Percentiles rank a stretch among this genome's conserved stretches.
These are phyloP conservation scores for Paramecium octaurelia DNA, from an alignment of 73 alveolate species.

Conservation along the genomic window DNA sequence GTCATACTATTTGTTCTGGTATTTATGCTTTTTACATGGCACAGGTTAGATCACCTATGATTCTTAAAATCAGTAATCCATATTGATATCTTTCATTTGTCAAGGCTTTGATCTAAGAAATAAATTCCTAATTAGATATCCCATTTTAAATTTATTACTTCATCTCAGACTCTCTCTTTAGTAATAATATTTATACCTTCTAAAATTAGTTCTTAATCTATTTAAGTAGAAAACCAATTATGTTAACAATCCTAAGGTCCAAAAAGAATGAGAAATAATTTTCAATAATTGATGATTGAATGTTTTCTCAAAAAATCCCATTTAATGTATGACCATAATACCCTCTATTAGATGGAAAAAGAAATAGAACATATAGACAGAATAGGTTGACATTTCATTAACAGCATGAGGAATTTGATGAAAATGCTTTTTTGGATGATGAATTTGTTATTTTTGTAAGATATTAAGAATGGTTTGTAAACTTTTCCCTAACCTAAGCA, in stretches of 20 bases:
- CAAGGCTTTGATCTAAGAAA: neutral
- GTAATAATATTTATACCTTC: neutral
- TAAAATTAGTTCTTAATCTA: neutral
- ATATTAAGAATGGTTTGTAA: neutral
- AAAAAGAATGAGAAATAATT: constrained; percentile 6
- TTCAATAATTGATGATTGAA: neutral
- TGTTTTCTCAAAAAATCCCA: neutral
- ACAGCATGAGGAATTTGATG: neutral
- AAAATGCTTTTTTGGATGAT: neutral
- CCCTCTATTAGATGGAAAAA: neutral
- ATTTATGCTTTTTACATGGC: neutral
- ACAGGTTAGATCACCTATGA: neutral
- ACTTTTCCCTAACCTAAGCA: neutral
- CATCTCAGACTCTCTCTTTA: constrained; percentile 12
- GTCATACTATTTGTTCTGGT: neutral
- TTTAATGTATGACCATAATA: constrained; percentile 5
- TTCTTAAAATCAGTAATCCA: neutral
- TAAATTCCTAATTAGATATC: neutral
- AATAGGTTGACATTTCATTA: neutral
- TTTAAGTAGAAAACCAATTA: neutral
- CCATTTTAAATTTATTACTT: neutral
- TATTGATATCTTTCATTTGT: neutral
- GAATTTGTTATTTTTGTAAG: neutral
- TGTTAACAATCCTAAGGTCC: neutral
- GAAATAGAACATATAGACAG: neutral